A percentile compares a stretch with the other conserved stretches of the same genome.
Evolutionary conservation across 2,329 filamentous ascomycete species (phyloP).

Genomic region (Falciphora oryzae): DNA sequence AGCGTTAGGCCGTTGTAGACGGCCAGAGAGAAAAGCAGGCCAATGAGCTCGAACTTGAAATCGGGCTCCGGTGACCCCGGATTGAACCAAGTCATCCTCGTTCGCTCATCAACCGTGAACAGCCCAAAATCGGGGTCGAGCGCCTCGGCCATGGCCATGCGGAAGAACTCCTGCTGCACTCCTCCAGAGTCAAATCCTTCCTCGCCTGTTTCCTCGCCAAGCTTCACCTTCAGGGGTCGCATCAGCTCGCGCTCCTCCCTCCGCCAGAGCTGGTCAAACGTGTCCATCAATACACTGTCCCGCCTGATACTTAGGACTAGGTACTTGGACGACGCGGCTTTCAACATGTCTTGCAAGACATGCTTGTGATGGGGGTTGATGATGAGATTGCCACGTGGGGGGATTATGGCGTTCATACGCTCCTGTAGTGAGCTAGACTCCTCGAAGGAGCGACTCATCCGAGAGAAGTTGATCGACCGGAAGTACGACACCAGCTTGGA

Average conservation of each 20-base stretch:
- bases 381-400: constrained; percentile 46
- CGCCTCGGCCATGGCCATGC: constrained; percentile 72
- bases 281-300: constrained; percentile 62
- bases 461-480: constrained; percentile 77
- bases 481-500: constrained; percentile 76
- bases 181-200: constrained; percentile 90
- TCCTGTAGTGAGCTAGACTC: constrained; percentile 54
- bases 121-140: constrained; percentile 72
- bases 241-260: constrained; percentile 76
- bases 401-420: constrained; percentile 50
- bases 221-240: constrained; percentile 79
- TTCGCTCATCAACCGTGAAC: constrained; percentile 72
- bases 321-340: constrained; percentile 63
- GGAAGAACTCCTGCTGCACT: constrained; percentile 95
- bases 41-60: constrained; percentile 88
- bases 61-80: constrained; percentile 74
- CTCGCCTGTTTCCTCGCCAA: constrained; percentile 77
- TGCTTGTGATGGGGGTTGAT: constrained; percentile 53
- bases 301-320: constrained; percentile 65
- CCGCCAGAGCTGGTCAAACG: constrained; percentile 85
- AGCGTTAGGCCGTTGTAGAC: constrained; percentile 91
- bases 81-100: constrained; percentile 81
- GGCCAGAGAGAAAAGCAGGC: constrained; percentile 80
- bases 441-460: constrained; percentile 77
- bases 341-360: constrained; percentile 57